Evolutionary conservation across 805 yeast species (phyloP).

Genomic region (Zygotorulaspora florentina): DNA sequence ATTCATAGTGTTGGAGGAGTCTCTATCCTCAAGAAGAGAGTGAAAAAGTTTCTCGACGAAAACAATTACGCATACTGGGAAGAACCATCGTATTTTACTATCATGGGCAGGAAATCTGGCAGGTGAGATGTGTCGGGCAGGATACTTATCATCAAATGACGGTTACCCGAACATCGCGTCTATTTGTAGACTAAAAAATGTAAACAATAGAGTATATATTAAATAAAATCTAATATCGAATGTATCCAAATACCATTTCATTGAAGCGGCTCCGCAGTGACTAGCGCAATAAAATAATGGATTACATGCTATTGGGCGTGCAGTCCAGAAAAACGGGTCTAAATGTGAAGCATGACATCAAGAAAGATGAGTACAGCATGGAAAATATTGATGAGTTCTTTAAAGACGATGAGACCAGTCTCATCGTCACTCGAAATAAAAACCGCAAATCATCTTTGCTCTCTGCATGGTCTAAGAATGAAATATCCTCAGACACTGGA

Average conservation of each 20-base stretch:
- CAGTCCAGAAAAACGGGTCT: slow-evolving; percentile 67
- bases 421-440: slow-evolving; percentile 15
- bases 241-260: no score
- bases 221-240: no score
- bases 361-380: slow-evolving; percentile 56
- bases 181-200: background rate
- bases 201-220: background rate
- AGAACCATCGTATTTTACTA: slow-evolving; percentile 39
- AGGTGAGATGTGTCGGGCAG: background rate
- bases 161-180: background rate
- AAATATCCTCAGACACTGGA: background rate
- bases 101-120: slow-evolving; percentile 39
- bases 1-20: slow-evolving; percentile 59
- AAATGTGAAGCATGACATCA: slow-evolving; percentile 42
- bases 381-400: slow-evolving; percentile 70
- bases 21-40: slow-evolving; percentile 44
- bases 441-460: slow-evolving; percentile 24
- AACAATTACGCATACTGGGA: slow-evolving; percentile 46
- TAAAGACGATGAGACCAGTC: slow-evolving; percentile 40
- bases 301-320: slow-evolving; percentile 48
- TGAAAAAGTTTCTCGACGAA: slow-evolving; percentile 38
- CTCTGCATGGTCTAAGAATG: slow-evolving; percentile 3
- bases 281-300: slow-evolving; percentile 27
- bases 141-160: background rate
- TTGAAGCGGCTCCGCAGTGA: background rate